These are phyloP conservation scores for Saccharomyces eubayanus DNA, from an alignment of 805 yeast species.

Conservation along the genomic window DNA sequence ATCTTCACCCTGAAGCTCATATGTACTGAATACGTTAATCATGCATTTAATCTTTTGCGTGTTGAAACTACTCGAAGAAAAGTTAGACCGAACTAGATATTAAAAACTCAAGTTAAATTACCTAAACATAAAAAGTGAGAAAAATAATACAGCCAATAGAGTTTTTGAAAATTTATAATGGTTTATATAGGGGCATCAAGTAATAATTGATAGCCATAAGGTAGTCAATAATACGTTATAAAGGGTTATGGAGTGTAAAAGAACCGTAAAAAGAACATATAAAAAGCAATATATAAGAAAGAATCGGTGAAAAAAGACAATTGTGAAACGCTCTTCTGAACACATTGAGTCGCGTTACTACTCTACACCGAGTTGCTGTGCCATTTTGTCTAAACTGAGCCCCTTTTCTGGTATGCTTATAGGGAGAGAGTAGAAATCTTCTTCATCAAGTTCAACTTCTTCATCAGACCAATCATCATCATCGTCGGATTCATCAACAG, in stretches of 20 bases:
- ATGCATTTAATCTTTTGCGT: not conserved
- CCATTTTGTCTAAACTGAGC: conserved; percentile 1
- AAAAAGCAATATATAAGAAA: not conserved
- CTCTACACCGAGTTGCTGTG: conserved; percentile 2
- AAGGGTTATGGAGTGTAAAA: not conserved
- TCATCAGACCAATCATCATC: conserved; percentile 5
- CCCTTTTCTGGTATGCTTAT: conserved; percentile 5
- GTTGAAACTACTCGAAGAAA: too few relatives aligned
- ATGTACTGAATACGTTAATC: not conserved
- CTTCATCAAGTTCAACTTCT: conserved; percentile 6
- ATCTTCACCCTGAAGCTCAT: not conserved
- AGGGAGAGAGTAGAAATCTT: conserved; percentile 3
- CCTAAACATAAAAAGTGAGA: too few relatives aligned
- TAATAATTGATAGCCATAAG: too few relatives aligned
- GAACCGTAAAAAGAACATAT: not conserved
- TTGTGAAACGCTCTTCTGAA: too few relatives aligned
- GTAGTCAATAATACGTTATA: not conserved
- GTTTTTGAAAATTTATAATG: too few relatives aligned
- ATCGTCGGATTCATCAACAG: conserved; percentile 1
- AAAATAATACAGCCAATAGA: too few relatives aligned
- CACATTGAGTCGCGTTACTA: not conserved
- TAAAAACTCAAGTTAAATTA: too few relatives aligned
- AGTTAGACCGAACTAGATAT: too few relatives aligned
- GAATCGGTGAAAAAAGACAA: not conserved
- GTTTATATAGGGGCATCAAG: too few relatives aligned